phyloP scores from a whole-genome alignment of 1,284 basidiomycete genomes.

The Takashimella koratensis region DNA sequence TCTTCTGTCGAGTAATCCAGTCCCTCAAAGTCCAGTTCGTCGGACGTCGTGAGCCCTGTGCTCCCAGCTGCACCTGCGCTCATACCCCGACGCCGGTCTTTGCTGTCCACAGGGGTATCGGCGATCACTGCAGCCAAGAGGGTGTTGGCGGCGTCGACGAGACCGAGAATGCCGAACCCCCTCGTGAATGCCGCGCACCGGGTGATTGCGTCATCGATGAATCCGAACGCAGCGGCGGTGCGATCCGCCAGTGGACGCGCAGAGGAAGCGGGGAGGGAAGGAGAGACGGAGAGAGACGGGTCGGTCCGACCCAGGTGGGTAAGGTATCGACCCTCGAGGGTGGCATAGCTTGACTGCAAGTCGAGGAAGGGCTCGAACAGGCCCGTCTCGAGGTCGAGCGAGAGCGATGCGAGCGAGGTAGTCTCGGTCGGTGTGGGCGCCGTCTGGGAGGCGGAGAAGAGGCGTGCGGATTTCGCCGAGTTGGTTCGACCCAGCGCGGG shows the following conservation, averaged over 20 bases:
- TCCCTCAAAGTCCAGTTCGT: conserved; percentile 42
- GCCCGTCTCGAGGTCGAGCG: conserved; percentile 52
- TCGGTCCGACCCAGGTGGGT: conserved; percentile 56
- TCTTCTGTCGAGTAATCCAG: conserved; percentile 78
- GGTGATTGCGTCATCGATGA: conserved; percentile 72
- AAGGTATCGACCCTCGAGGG: conserved; percentile 67
- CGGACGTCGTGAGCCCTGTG: not conserved
- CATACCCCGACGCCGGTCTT: not conserved
- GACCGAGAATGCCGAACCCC: conserved; percentile 71
- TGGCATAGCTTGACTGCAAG: conserved; percentile 75
- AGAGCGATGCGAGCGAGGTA: conserved; percentile 14
- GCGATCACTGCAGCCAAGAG: conserved; percentile 58
- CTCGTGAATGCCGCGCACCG: conserved; percentile 77
- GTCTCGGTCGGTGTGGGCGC: too few relatives aligned
- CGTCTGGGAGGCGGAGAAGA: not conserved
- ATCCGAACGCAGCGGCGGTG: conserved; percentile 64
- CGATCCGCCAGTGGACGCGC: conserved; percentile 68
- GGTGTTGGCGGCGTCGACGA: conserved; percentile 68
- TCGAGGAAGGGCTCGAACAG: conserved; percentile 89
- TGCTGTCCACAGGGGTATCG: conserved; percentile 6
- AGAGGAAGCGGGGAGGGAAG: not conserved
- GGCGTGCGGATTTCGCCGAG: conserved; percentile 4
- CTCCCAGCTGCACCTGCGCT: not conserved
- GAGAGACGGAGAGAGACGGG: conserved; percentile 47
- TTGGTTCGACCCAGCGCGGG: not conserved